These are phyloP conservation scores for Zostera marina DNA, from an alignment of 116 monocot species.

Conservation along the genomic window DNA sequence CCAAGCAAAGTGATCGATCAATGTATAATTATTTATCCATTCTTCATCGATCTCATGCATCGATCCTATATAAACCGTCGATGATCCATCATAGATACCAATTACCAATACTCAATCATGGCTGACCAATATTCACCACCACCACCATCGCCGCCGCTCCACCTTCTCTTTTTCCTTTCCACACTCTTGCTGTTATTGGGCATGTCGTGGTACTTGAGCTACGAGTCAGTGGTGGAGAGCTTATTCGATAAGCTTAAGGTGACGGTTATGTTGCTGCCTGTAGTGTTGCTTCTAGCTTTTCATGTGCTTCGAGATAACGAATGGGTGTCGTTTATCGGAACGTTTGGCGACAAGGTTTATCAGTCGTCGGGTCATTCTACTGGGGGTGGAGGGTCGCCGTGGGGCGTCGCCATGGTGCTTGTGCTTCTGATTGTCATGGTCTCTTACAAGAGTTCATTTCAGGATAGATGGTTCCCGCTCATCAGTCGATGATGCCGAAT, in stretches of 20 bases:
- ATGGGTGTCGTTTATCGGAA: constrained; percentile 9
- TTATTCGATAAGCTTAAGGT: constrained; percentile 37
- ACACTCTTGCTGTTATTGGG: constrained; percentile 33
- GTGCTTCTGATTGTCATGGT: constrained; percentile 48
- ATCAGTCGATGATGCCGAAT: constrained; percentile 7
- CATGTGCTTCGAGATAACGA: constrained; percentile 25
- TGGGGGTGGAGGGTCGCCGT: constrained; percentile 38
- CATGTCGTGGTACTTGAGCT: constrained; percentile 54
- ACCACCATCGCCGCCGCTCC: constrained; percentile 27
- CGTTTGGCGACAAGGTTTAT: constrained; percentile 13
- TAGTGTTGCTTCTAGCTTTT: constrained; percentile 37
- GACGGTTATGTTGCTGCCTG: constrained; percentile 30
- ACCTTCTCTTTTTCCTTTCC: constrained; percentile 51
- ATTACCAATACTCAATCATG: neutral
- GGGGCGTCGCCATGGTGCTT: constrained; percentile 46
- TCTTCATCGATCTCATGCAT: too few relatives aligned
- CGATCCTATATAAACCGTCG: too few relatives aligned
- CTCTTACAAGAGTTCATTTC: constrained; percentile 40
- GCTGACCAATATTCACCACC: constrained; percentile 4
- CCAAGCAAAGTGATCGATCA: neutral
- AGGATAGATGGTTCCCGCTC: constrained; percentile 41
- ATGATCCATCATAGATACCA: too few relatives aligned
- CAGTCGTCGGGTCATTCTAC: constrained; percentile 17
- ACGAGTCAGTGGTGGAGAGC: constrained; percentile 43
- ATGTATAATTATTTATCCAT: too few relatives aligned